These are phyloP conservation scores for Rhizopus sp. DNA, from an alignment of 371 early-diverging fungal genomes.

Conservation along the genomic window DNA sequence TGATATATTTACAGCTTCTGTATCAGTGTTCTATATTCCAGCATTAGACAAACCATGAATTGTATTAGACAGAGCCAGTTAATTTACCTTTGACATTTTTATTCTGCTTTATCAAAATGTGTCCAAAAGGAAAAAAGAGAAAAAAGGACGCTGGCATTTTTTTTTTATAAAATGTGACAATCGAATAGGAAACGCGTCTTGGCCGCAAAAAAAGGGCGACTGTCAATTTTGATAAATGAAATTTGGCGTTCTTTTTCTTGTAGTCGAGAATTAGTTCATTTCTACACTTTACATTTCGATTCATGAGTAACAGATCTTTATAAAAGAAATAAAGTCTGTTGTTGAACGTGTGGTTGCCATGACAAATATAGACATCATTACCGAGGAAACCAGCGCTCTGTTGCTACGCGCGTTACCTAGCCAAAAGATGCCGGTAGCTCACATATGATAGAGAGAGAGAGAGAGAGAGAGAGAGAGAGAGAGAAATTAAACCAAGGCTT, in stretches of 20 bases:
- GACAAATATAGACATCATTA: too few species aligned
- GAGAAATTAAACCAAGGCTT: too few species aligned
- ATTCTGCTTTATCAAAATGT: neutral
- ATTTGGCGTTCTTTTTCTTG: neutral
- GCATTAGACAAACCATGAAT: conserved; percentile 7
- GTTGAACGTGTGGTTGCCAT: too few species aligned
- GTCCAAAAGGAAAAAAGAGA: conserved; percentile 3
- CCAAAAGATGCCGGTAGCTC: too few species aligned
- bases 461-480: too few species aligned
- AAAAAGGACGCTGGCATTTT: conserved; percentile 4
- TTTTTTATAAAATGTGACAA: neutral
- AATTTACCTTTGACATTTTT: neutral
- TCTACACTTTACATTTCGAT: neutral
- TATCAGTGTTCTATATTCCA: conserved; percentile 18
- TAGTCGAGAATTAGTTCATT: neutral
- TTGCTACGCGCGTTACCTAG: too few species aligned
- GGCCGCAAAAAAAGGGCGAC: neutral
- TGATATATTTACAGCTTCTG: conserved; percentile 13
- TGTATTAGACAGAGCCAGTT: neutral
- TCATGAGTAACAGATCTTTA: too few species aligned
- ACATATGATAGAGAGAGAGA: too few species aligned
- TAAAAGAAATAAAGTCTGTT: too few species aligned
- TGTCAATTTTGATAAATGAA: conserved; percentile 1
- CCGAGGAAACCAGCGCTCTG: too few species aligned
- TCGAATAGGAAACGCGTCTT: neutral